These are phyloP conservation scores for Spiraea crenata DNA, from an alignment of 331 rosid species.

Conservation along the genomic window DNA sequence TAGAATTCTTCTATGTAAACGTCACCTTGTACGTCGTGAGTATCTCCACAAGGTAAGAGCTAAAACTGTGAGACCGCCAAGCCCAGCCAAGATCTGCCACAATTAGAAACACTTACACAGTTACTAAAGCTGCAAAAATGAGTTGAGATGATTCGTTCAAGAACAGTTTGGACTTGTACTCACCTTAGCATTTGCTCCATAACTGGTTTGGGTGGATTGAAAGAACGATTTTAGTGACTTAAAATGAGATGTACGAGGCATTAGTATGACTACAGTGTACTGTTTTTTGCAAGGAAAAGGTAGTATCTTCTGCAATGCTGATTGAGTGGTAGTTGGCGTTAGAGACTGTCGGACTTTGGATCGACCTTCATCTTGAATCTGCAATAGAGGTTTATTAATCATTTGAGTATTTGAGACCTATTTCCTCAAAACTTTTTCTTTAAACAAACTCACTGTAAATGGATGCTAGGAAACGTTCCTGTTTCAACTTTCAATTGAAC, in stretches of 20 bases:
- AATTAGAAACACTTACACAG: constrained; percentile 9
- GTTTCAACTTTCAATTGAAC: not conserved
- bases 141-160: not conserved
- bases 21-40: constrained; percentile 44
- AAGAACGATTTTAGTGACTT: constrained; percentile 56
- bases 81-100: constrained; percentile 68
- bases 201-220: constrained; percentile 36
- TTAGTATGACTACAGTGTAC: constrained; percentile 80
- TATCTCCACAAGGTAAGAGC: constrained; percentile 71
- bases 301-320: constrained; percentile 68
- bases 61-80: constrained; percentile 61
- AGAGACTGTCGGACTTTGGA: constrained; percentile 61
- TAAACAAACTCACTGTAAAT: not conserved
- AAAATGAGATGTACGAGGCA: constrained; percentile 63
- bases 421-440: not conserved
- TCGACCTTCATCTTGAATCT: constrained; percentile 84
- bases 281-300: constrained; percentile 85
- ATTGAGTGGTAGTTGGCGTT: constrained; percentile 59
- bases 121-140: not conserved
- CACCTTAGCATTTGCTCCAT: constrained; percentile 64
- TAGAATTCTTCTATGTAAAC: constrained; percentile 20
- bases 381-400: constrained; percentile 19
- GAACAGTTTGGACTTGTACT: constrained; percentile 10
- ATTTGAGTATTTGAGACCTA: not conserved
- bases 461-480: not conserved